Percentiles rank a stretch among this genome's conserved stretches.
Conservation (phyloP, 2,329 filamentous ascomycete species). For the Cordyceps tenuipes region DNA sequence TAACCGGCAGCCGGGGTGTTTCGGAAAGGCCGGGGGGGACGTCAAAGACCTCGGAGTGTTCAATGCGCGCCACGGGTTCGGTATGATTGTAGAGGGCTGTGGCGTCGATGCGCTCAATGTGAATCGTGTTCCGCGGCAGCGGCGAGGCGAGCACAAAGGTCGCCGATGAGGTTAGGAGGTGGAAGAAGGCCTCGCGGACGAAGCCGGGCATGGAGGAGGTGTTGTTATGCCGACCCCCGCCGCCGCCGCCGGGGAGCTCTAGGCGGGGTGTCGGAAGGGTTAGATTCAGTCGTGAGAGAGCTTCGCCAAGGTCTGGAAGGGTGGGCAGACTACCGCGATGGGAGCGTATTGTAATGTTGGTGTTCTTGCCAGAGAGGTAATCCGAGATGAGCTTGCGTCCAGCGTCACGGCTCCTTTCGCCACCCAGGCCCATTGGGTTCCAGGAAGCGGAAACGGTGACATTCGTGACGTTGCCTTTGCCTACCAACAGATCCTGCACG, state of each 20-base stretch:
- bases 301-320: conserved; percentile 62
- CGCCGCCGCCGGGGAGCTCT: conserved; percentile 36
- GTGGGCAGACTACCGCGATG: conserved; percentile 66
- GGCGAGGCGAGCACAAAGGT: conserved; percentile 79
- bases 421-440: conserved; percentile 58
- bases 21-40: conserved; percentile 65
- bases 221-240: conserved; percentile 25
- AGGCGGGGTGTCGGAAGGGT: conserved; percentile 65
- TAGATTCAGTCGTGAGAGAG: conserved; percentile 63
- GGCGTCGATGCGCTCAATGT: conserved; percentile 72
- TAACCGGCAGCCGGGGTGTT: conserved; percentile 72
- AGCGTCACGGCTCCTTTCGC: conserved; percentile 48
- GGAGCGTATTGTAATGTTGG: conserved; percentile 63
- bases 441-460: conserved; percentile 62
- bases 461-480: conserved; percentile 63
- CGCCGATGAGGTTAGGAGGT: conserved; percentile 78
- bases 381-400: conserved; percentile 71
- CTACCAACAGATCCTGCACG: conserved; percentile 54
- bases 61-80: conserved; percentile 67
- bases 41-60: conserved; percentile 65
- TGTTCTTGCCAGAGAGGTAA: conserved; percentile 84
- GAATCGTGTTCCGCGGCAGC: conserved; percentile 61
- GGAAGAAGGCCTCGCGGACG: conserved; percentile 78
- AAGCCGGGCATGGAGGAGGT: conserved; percentile 50
- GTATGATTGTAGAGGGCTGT: conserved; percentile 78